phyloP scores from a whole-genome alignment of 2,329 filamentous ascomycete genomes.

The Phaeosphaeriaceae sp. region DNA sequence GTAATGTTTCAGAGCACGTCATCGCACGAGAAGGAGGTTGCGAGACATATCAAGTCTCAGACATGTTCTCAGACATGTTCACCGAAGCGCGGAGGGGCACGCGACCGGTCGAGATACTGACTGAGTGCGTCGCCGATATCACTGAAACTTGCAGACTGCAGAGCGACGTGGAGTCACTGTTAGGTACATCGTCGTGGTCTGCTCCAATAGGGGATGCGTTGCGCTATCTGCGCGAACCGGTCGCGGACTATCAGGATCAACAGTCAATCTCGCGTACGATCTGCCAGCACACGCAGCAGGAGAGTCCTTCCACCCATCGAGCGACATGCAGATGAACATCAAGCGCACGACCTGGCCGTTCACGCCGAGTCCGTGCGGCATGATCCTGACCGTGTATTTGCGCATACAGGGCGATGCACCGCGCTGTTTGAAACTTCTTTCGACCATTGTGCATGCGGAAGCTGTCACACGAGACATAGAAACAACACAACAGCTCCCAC shows the following conservation, averaged over 20 bases:
- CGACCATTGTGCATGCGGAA: neutral
- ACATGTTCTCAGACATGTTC: conserved; percentile 34
- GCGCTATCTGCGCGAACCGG: neutral
- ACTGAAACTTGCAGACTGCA: conserved; percentile 4
- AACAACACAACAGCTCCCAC: conserved; percentile 1
- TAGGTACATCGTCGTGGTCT: neutral
- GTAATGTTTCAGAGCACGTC: conserved; percentile 18
- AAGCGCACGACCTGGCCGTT: conserved; percentile 9
- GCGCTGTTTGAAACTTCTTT: conserved; percentile 1
- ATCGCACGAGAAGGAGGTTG: conserved; percentile 6
- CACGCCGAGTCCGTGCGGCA: conserved; percentile 16
- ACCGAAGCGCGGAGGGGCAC: conserved; percentile 13
- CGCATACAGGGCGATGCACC: conserved; percentile 1
- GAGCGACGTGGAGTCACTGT: neutral
- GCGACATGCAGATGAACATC: conserved; percentile 14
- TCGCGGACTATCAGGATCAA: neutral
- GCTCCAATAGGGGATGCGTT: neutral
- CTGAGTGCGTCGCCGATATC: neutral
- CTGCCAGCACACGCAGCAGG: conserved; percentile 2
- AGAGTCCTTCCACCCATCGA: neutral
- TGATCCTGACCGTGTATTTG: conserved; percentile 3
- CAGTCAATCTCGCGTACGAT: conserved; percentile 1
- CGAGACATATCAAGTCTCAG: conserved; percentile 31
- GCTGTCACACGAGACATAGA: neutral
- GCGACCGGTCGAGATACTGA: conserved; percentile 9